Conservation (phyloP, 495 filamentous ascomycete species). For the Daldinia loculata region DNA sequence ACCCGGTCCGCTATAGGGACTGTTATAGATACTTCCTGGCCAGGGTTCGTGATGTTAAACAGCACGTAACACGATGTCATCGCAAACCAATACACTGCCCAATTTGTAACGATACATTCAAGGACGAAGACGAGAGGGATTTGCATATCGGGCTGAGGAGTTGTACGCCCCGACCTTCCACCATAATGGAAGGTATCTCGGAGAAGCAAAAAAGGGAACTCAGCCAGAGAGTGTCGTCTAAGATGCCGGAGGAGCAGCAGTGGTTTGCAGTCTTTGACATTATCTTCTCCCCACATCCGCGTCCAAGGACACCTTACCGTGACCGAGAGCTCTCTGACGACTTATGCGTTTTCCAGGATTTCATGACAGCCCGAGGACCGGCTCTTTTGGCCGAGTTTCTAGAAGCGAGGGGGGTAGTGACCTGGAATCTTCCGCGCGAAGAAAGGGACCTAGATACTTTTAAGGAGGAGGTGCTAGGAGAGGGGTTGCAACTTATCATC, state of each 20-base stretch:
- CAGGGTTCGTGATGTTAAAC: slow-evolving; percentile 50
- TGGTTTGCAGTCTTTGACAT: slow-evolving; percentile 46
- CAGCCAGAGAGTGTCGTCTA: slow-evolving; percentile 34
- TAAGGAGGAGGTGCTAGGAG: slow-evolving; percentile 24
- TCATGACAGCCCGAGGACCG: slow-evolving; percentile 35
- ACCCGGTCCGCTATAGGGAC: slow-evolving; percentile 38
- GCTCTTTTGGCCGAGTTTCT: slow-evolving; percentile 27
- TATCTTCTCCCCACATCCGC: slow-evolving; percentile 36
- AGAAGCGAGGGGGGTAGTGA: slow-evolving; percentile 22
- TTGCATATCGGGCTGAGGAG: slow-evolving; percentile 27
- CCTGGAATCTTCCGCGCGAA: slow-evolving; percentile 27
- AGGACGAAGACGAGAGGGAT: slow-evolving; percentile 40
- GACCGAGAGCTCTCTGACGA: slow-evolving; percentile 38
- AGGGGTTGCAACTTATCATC: slow-evolving; percentile 41
- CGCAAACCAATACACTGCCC: slow-evolving; percentile 47
- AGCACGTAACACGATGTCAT: slow-evolving; percentile 47
- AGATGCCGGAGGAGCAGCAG: slow-evolving; percentile 40
- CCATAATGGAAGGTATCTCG: slow-evolving; percentile 45
- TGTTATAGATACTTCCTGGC: slow-evolving; percentile 45
- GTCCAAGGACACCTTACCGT: slow-evolving; percentile 40
- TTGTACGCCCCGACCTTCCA: slow-evolving; percentile 28
- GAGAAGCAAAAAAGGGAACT: slow-evolving; percentile 44
- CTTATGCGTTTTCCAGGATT: slow-evolving; percentile 38
- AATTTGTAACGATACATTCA: slow-evolving; percentile 40
- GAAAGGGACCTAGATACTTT: slow-evolving; percentile 39